phyloP scores from a whole-genome alignment of 2,329 filamentous ascomycete species.

The Talaromyces amestolkiae region DNA sequence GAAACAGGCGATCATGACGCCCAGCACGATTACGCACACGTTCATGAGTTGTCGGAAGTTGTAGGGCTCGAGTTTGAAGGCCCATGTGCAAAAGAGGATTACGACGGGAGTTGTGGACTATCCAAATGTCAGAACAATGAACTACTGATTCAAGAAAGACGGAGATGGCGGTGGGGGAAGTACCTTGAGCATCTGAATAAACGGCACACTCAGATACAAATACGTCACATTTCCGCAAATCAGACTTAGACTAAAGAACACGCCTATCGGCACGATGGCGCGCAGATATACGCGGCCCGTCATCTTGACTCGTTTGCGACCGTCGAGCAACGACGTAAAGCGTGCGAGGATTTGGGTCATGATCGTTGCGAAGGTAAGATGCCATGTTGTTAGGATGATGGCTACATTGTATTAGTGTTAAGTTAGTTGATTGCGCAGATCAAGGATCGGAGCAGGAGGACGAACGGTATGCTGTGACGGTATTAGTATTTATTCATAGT shows the following conservation, averaged over 20 bases:
- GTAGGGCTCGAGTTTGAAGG: slow-evolving; percentile 76
- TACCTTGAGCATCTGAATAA: slow-evolving; percentile 99
- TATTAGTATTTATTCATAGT: not conserved
- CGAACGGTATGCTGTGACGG: slow-evolving; percentile 14
- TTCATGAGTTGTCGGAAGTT: slow-evolving; percentile 86
- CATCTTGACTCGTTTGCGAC: slow-evolving; percentile 95
- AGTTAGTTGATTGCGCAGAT: not conserved
- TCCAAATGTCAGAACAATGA: slow-evolving; percentile 16
- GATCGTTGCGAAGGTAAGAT: slow-evolving; percentile 85
- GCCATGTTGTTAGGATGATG: slow-evolving; percentile 85
- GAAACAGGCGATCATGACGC: slow-evolving; percentile 89
- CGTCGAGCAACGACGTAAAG: slow-evolving; percentile 85
- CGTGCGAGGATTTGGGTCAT: slow-evolving; percentile 93
- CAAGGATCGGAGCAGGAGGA: not conserved
- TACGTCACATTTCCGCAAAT: slow-evolving; percentile 97
- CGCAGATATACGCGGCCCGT: slow-evolving; percentile 87
- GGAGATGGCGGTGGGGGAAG: too few relatives aligned
- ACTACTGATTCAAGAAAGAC: too few relatives aligned
- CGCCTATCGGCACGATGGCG: slow-evolving; percentile 88
- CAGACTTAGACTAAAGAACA: slow-evolving; percentile 93
- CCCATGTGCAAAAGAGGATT: slow-evolving; percentile 85
- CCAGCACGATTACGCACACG: slow-evolving; percentile 88
- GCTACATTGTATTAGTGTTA: slow-evolving; percentile 26
- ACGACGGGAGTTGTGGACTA: slow-evolving; percentile 92
- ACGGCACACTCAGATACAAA: slow-evolving; percentile 89